These are phyloP conservation scores for Tetrapisispora fleetii DNA, from an alignment of 805 yeast genomes.

Conservation along the genomic window DNA sequence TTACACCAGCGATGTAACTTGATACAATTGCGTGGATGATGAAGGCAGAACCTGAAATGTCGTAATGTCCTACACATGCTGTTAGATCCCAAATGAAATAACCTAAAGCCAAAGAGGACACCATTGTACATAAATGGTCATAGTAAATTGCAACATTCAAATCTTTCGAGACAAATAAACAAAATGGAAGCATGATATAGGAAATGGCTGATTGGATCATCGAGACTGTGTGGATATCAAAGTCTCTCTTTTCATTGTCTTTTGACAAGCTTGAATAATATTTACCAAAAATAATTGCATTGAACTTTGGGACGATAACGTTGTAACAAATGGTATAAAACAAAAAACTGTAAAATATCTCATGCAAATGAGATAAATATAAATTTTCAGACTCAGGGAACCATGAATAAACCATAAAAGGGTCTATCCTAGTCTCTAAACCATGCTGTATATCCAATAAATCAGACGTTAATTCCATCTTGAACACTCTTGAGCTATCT, in stretches of 20 bases:
- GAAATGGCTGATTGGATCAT: slow-evolving; percentile 71
- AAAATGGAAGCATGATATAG: slow-evolving; percentile 47
- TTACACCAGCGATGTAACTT: slow-evolving; percentile 51
- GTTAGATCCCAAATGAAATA: slow-evolving; percentile 83
- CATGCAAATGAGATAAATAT: slow-evolving; percentile 58
- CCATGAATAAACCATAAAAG: slow-evolving; percentile 4
- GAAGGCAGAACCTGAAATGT: slow-evolving; percentile 69
- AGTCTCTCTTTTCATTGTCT: slow-evolving; percentile 48
- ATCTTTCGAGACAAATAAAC: slow-evolving; percentile 38
- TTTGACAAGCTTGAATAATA: slow-evolving; percentile 40
- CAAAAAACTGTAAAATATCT: slow-evolving; percentile 48
- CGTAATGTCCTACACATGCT: slow-evolving; percentile 53
- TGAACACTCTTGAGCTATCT: not conserved
- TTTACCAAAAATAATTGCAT: slow-evolving; percentile 40
- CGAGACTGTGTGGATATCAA: slow-evolving; percentile 82
- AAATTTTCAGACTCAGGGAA: slow-evolving; percentile 30
- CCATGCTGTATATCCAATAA: not conserved
- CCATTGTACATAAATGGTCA: slow-evolving; percentile 65
- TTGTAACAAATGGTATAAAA: slow-evolving; percentile 50
- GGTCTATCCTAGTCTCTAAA: slow-evolving; percentile 1
- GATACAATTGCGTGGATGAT: slow-evolving; percentile 78
- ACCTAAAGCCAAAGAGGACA: slow-evolving; percentile 62
- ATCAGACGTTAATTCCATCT: not conserved
- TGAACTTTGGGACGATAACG: slow-evolving; percentile 39
- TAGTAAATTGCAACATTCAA: slow-evolving; percentile 55